Percentiles rank a stretch among this genome's conserved stretches.
Evolutionary conservation across 345 rosid species (phyloP).

Genomic region (Linum usitatissimum): DNA sequence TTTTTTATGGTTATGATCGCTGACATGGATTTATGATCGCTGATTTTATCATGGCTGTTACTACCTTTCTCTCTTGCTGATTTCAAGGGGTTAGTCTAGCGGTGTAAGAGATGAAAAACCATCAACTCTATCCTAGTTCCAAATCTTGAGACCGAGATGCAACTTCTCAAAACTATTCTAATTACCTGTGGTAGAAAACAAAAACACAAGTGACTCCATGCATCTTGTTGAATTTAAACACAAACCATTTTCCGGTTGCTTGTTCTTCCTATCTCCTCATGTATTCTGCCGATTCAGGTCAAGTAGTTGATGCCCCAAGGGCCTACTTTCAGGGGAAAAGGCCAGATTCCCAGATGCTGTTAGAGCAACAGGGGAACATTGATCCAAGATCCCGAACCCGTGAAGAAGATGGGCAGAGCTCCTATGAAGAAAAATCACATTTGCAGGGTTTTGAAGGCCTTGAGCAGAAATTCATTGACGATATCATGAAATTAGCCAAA

Average conservation of each 20-base stretch:
- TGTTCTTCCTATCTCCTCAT: slow-evolving; percentile 14
- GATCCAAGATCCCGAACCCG: slow-evolving; percentile 45
- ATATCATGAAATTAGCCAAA: slow-evolving; percentile 51
- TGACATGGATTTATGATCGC: too few species aligned
- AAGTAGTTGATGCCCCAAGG: slow-evolving; percentile 52
- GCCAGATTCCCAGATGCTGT: slow-evolving; percentile 31
- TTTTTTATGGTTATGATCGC: too few species aligned
- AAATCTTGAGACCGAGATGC: too few species aligned
- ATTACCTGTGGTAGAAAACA: too few species aligned
- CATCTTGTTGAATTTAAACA: too few species aligned
- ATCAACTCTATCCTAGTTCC: too few species aligned
- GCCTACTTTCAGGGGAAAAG: slow-evolving; percentile 51
- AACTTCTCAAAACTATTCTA: too few species aligned
- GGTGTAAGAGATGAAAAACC: too few species aligned
- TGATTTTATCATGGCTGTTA: too few species aligned
- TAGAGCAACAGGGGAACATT: slow-evolving; percentile 41
- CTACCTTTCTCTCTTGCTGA: too few species aligned
- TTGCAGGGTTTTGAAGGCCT: slow-evolving; percentile 50
- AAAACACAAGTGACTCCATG: too few species aligned
- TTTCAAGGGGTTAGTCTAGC: too few species aligned
- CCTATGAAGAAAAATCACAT: slow-evolving; percentile 38
- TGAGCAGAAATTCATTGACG: slow-evolving; percentile 63
- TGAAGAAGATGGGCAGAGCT: slow-evolving; percentile 41
- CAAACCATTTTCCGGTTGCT: neutral
- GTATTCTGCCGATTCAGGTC: slow-evolving; percentile 38